Base-by-base conservation (phyloP, 495 filamentous ascomycete genomes). In the Opeltia flavorubescens region DNA sequence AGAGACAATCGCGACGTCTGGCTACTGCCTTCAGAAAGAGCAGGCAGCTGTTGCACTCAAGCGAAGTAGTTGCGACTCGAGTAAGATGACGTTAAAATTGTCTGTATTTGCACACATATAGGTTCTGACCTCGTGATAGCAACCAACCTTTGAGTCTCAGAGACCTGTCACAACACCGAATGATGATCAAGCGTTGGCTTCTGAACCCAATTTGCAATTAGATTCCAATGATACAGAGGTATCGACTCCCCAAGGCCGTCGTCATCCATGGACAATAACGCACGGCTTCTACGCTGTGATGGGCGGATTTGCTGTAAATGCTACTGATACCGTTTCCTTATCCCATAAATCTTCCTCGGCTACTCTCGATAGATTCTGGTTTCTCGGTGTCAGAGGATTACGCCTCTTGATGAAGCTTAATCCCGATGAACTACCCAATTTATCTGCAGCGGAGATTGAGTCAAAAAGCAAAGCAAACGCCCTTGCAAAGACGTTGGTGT, bases 381-480 rank as follows among this genome's bases (percentile, higher is more conserved):
- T 50, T 31, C 9, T 50, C 11, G 23, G 3, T n/a, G n/a, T 3
- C 6, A 6, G 1, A 6, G 34, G 4, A 36, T 18, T 36, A 18
- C 6, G 2, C 12, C 0, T n/a, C 2, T 47, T 35, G 46, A 49
- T 47, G 8, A 33, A 28, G 13, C 53, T 46, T 28, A 18, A 36
- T 36, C 15, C 1, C n/a, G 11, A 55, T 4, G 28, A 30, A 4
- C 43, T 61, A 23, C 64, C 63, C 6, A 36, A 38, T 17, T 11
- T 68, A 1, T 48, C 59, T 1, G 43, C 54, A 23, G 52, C 50
- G 4, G 50, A 60, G 1, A 66, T 71, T 13, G 38, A 50, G 24
- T 63, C 67, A 40, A 65, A 64, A 48, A 67, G 56, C 35, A 70
- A 71, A 56, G 57, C 64, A 5, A 58, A 61, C 48, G 46, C 52